These are phyloP conservation scores for Tricholoma flavovirens DNA, from an alignment of 768 basidiomycete genomes.

Conservation along the genomic window DNA sequence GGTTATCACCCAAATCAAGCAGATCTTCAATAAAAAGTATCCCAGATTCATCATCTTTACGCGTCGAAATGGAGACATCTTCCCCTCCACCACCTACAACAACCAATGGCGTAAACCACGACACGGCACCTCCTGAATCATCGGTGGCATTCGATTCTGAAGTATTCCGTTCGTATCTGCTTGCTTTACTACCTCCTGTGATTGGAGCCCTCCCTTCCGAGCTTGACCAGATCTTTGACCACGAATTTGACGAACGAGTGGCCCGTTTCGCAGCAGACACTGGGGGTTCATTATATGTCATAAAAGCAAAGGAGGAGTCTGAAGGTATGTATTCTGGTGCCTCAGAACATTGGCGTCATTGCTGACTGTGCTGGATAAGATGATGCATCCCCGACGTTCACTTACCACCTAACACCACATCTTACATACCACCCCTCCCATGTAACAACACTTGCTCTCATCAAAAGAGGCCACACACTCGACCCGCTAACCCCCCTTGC, in stretches of 20 bases:
- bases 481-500: slow-evolving; percentile 79
- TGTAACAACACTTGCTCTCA: slow-evolving; percentile 85
- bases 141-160: slow-evolving; percentile 55
- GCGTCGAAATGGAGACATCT: slow-evolving; percentile 2
- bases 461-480: slow-evolving; percentile 83
- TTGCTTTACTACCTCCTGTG: slow-evolving; percentile 70
- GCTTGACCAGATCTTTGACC: slow-evolving; percentile 62
- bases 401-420: slow-evolving; percentile 64
- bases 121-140: slow-evolving; percentile 21
- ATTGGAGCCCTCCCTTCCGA: slow-evolving; percentile 68
- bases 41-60: not conserved
- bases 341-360: slow-evolving; percentile 7
- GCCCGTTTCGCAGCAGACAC: slow-evolving; percentile 70
- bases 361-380: slow-evolving; percentile 34
- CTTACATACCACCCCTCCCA: slow-evolving; percentile 77
- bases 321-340: slow-evolving; percentile 49
- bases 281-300: slow-evolving; percentile 75
- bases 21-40: slow-evolving; percentile 11
- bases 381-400: slow-evolving; percentile 55
- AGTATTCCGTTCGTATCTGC: slow-evolving; percentile 66
- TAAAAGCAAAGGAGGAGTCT: slow-evolving; percentile 68
- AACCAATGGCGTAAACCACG: slow-evolving; percentile 23
- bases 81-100: slow-evolving; percentile 10
- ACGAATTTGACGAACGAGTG: slow-evolving; percentile 71
- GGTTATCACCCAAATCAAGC: slow-evolving; percentile 6